A percentile compares a stretch with the other conserved stretches of the same genome.
These are phyloP conservation scores for Ilex paraguariensis DNA, from an alignment of 305 asterid species.

Conservation along the genomic window DNA sequence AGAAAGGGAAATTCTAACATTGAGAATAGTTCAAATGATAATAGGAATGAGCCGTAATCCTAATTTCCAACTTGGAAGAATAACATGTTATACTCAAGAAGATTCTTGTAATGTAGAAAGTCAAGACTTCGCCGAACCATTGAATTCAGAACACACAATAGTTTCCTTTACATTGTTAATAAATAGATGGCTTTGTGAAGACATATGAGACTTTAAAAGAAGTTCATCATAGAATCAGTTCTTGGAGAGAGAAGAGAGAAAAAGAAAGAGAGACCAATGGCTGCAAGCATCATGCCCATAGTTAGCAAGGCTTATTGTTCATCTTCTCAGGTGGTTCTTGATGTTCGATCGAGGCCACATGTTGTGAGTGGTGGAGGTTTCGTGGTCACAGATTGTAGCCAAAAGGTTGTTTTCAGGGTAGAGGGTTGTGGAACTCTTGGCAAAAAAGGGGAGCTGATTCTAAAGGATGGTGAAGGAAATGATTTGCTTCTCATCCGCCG, in stretches of 20 bases:
- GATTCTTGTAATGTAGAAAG: conserved; percentile 26
- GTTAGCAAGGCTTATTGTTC: conserved; percentile 76
- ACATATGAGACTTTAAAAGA: conserved; percentile 1
- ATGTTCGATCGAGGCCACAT: conserved; percentile 65
- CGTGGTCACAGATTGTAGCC: conserved; percentile 46
- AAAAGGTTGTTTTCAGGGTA: conserved; percentile 42
- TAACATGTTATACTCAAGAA: conserved; percentile 12
- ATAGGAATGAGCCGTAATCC: neutral
- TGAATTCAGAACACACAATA: conserved; percentile 15
- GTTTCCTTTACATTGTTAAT: conserved; percentile 20
- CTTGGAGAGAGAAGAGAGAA: neutral
- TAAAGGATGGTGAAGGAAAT: conserved; percentile 51
- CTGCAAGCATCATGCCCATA: conserved; percentile 31
- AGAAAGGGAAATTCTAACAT: no score
- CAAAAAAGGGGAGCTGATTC: conserved; percentile 50
- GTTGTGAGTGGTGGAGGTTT: conserved; percentile 86
- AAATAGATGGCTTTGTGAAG: conserved; percentile 19
- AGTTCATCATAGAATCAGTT: neutral
- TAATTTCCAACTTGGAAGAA: conserved; percentile 1
- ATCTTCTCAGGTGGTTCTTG: conserved; percentile 39
- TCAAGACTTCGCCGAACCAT: conserved; percentile 45
- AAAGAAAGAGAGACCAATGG: conserved; percentile 24
- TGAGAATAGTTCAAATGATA: neutral
- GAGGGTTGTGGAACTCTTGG: conserved; percentile 85
- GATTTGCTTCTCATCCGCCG: conserved; percentile 57